Base-by-base conservation (phyloP, 805 yeast genomes). In the Monosporozyma siamensis region DNA sequence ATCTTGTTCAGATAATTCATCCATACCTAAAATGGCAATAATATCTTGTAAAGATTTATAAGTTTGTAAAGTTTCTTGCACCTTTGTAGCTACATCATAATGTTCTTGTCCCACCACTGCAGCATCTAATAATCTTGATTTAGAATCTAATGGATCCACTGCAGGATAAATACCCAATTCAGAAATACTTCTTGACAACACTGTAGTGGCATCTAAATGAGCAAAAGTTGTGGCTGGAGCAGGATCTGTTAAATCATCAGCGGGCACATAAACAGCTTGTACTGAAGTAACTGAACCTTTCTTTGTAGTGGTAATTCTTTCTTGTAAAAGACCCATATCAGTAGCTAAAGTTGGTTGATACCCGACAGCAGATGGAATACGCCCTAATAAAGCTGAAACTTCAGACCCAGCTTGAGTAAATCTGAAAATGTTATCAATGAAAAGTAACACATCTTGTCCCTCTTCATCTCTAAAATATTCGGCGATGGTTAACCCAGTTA, bases 301-400 rank as follows among this genome's bases (percentile, higher is more conserved):
- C 73, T 78, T 80, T 70, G 98, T 92, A 75, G 98, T 90, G 75
- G 98, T 92, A 75, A 92, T 92, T 80, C 98, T 90, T 80, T 92
- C 98, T 80, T 92, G 98, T 69, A 92, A 80, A 69, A 87, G 80
- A 87, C 98, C 98, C 98, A 92, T 92, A 88, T 92, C 98, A 66
- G 98, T 92, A 77, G 98, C 96, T 76, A 90, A 80, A 63, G 98
- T 90, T 73, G 98, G 98, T 78, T 90, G 98, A 76, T 90, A 90
- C 86, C 98, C 98, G 87, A 92, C 98, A 63, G 98, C 98, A 59
- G 98, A 92, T 72, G 98, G 98, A 70, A 90, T 90, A 86, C 98
- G 96, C 77, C 98, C 98, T 69, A 90, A 78, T 75, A 90, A 78
- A 60, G 98, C 98, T 70, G 97, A 90, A 70, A 92, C 98, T 78